Percentiles rank a stretch among this genome's conserved stretches.
phyloP scores from a whole-genome alignment of 257 asterid genomes.

The Plantago major region DNA sequence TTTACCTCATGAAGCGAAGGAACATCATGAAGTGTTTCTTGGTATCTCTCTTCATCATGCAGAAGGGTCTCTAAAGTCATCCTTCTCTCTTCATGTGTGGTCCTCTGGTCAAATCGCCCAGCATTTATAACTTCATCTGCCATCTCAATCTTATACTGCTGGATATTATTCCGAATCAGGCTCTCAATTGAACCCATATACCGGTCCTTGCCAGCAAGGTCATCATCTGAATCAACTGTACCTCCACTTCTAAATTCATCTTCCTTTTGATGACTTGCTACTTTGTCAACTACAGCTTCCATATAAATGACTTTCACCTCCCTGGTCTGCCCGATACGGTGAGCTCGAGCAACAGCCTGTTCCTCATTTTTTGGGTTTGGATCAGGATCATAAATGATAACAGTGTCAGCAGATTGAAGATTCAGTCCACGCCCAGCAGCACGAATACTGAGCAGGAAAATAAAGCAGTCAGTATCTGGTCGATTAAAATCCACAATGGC shows the following conservation, averaged over 20 bases:
- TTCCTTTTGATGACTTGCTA: conserved; percentile 89
- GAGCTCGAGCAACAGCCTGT: conserved; percentile 99
- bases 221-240: conserved; percentile 84
- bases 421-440: conserved; percentile 99
- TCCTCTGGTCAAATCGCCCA: conserved; percentile 98
- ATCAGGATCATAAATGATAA: conserved; percentile 97
- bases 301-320: conserved; percentile 95
- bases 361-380: conserved; percentile 99
- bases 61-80: conserved; percentile 84
- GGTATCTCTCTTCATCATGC: conserved; percentile 98
- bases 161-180: conserved; percentile 92
- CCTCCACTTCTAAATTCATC: conserved; percentile 84
- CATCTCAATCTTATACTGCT: conserved; percentile 98
- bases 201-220: conserved; percentile 93
- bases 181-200: conserved; percentile 95
- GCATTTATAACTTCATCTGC: conserved; percentile 99
- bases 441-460: conserved; percentile 97
- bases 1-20: conserved; percentile 97
- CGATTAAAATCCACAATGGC: conserved; percentile 92
- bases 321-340: conserved; percentile 97
- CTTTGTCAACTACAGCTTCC: conserved; percentile 97
- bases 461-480: conserved; percentile 87
- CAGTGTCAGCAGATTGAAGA: conserved; percentile 98
- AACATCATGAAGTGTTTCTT: conserved; percentile 91
- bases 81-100: conserved; percentile 98